Percentiles rank a stretch among this genome's conserved stretches.
These are phyloP conservation scores for Phytopythium ostracodes DNA, from an alignment of 352 stramenopile genomes.

Conservation along the genomic window DNA sequence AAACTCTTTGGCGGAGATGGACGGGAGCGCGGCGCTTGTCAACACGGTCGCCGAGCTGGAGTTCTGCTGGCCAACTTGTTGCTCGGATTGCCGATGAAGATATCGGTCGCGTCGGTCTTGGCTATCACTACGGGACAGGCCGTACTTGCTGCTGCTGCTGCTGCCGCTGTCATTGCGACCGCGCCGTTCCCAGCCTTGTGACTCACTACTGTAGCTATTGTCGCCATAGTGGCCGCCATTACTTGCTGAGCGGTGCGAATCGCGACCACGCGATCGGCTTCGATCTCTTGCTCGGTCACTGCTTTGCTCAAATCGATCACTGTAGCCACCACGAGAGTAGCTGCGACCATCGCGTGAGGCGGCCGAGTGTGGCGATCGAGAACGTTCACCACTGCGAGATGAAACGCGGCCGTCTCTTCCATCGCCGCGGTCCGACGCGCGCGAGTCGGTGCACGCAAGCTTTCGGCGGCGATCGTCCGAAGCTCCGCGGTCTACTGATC, in stretches of 20 bases:
- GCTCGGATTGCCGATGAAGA: no score
- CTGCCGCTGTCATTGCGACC: slow-evolving; percentile 11
- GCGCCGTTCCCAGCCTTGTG: slow-evolving; percentile 11
- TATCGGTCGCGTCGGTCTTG: neutral
- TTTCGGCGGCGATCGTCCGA: neutral
- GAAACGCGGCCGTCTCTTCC: neutral
- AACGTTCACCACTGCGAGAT: neutral
- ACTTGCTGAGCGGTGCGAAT: neutral
- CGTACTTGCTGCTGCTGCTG: slow-evolving; percentile 7
- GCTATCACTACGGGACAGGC: neutral
- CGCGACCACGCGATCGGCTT: slow-evolving; percentile 1
- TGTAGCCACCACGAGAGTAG: neutral
- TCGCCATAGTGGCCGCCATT: neutral
- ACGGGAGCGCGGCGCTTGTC: slow-evolving; percentile 15
- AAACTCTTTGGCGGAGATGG: slow-evolving; percentile 54
- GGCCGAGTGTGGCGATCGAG: neutral
- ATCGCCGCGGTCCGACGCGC: neutral
- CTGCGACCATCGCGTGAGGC: neutral
- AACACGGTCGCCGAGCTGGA: slow-evolving; percentile 3
- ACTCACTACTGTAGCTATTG: neutral
- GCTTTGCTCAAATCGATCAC: neutral
- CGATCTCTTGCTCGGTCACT: neutral
- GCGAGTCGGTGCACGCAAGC: neutral
- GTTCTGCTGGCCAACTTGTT: slow-evolving; percentile 13
- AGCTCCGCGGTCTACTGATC: neutral